Base-by-base conservation (phyloP, 1,284 basidiomycete genomes). In the Sporisorium scitamineum region DNA sequence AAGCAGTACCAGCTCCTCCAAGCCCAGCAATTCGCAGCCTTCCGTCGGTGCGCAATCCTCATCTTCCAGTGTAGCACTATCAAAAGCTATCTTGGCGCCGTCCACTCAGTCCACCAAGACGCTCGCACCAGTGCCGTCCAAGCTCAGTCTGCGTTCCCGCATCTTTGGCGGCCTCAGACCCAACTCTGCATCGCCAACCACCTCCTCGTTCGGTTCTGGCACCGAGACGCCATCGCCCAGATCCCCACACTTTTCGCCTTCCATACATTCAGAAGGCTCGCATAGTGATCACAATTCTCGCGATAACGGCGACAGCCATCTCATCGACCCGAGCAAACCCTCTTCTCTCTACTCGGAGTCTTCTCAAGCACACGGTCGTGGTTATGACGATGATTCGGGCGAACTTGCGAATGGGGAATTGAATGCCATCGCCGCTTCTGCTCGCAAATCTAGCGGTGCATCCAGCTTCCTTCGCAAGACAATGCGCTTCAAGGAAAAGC, bases 401-500 rank as follows among this genome's bases (percentile, higher is more conserved):
- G 62, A 61, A 0, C n/a, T 14, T 26, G 8, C 52, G 9, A 32
- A 20, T 6, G 32, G 24, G 16, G 65, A 60, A 13, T 7, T 24
- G 14, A 60, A 60, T n/a, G 48, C 54, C 5, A 45, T 37, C 16
- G 16, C 37, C 4, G 16, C 51, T 2, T 26, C 48, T 10, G 47
- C 10, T 29, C 59, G 63, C 45, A 75, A 75, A 32, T 63, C 67
- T 10, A 70, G 60, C 27, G 44, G 39, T 11, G 58, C 72, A 16
- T 68, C 73, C 14, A 56, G 61, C 44, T 61, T 70, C 32, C 61
- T 76, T 5, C 64, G 72, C 45, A 76, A 71, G 48, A 64, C 73
- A 14, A 76, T 76, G 14, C 73, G 68, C 18, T 76, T 71, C 61
- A 70, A 68, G 47, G 68, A 71, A 51, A 76, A 71, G 45, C 54